Conservation (phyloP, 78 protist species). For the Speleostelium caveatum region DNA sequence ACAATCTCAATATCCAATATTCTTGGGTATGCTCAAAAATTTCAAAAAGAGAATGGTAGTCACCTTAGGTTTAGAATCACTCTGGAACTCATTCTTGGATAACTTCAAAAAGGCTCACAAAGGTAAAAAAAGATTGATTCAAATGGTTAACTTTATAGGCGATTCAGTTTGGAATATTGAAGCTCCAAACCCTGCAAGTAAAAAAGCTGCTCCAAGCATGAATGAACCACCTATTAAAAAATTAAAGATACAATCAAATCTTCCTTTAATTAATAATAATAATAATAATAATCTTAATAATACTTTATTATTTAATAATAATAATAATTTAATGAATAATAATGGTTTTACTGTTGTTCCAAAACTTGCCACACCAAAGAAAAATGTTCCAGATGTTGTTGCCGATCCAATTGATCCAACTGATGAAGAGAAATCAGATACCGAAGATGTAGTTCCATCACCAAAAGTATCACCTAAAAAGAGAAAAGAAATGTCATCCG, state of each 20-base stretch:
- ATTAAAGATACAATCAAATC: not conserved
- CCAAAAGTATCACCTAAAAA: not conserved
- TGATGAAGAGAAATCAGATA: not conserved
- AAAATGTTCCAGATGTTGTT: not conserved
- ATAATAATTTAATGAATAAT: not conserved
- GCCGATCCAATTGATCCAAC: not conserved
- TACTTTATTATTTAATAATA: not conserved
- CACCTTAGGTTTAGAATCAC: conserved; percentile 6
- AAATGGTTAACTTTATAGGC: conserved; percentile 68
- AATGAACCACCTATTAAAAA: not conserved
- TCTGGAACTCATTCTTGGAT: conserved; percentile 53
- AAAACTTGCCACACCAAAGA: not conserved
- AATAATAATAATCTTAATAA: not conserved
- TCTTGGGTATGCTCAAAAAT: conserved; percentile 41
- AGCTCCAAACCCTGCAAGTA: not conserved
- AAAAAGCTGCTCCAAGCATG: not conserved
- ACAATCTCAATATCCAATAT: conserved; percentile 66
- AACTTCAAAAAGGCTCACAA: conserved; percentile 68
- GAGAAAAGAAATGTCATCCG: not conserved
- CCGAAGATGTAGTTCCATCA: not conserved
- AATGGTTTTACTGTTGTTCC: not conserved
- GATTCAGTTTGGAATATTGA: conserved; percentile 76
- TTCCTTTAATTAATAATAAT: not conserved
- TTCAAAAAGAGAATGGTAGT: conserved; percentile 63
- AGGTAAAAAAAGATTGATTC: conserved; percentile 75